These are phyloP conservation scores for Aspergillus latus DNA, from an alignment of 2,329 filamentous ascomycete species.

Conservation along the genomic window DNA sequence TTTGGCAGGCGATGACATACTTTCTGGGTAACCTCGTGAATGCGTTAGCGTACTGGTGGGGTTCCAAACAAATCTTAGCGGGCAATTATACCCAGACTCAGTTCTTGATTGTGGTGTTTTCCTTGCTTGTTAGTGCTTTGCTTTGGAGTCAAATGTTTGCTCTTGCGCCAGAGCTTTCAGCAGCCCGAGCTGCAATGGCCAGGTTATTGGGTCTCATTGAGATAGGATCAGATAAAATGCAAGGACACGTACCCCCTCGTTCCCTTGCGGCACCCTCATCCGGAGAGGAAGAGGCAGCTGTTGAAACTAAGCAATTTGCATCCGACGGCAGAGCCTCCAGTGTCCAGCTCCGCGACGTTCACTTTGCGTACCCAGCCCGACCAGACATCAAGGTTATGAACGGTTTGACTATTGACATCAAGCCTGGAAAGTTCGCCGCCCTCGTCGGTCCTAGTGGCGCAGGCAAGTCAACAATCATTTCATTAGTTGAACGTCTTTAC, in stretches of 20 bases:
- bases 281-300: slow-evolving; percentile 11
- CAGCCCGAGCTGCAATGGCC: slow-evolving; percentile 61
- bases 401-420: slow-evolving; percentile 56
- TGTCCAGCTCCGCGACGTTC: slow-evolving; percentile 60
- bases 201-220: slow-evolving; percentile 52
- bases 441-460: slow-evolving; percentile 68
- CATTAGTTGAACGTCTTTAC: slow-evolving; percentile 57
- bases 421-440: slow-evolving; percentile 43
- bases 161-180: slow-evolving; percentile 71
- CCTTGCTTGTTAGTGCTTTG: slow-evolving; percentile 71
- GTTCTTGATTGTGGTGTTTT: slow-evolving; percentile 72
- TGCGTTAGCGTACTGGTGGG: slow-evolving; percentile 79
- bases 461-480: slow-evolving; percentile 66
- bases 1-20: slow-evolving; percentile 48
- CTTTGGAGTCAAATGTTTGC: slow-evolving; percentile 73
- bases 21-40: slow-evolving; percentile 65
- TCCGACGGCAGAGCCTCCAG: slow-evolving; percentile 33
- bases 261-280: not conserved
- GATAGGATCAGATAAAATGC: slow-evolving; percentile 36
- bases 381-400: slow-evolving; percentile 60
- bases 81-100: slow-evolving; percentile 66
- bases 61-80: slow-evolving; percentile 65
- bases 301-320: not conserved
- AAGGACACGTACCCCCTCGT: slow-evolving; percentile 19
- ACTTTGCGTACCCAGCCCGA: slow-evolving; percentile 66